Base-by-base conservation (phyloP, 345 rosid genomes). In the Lumnitzera racemosa region DNA sequence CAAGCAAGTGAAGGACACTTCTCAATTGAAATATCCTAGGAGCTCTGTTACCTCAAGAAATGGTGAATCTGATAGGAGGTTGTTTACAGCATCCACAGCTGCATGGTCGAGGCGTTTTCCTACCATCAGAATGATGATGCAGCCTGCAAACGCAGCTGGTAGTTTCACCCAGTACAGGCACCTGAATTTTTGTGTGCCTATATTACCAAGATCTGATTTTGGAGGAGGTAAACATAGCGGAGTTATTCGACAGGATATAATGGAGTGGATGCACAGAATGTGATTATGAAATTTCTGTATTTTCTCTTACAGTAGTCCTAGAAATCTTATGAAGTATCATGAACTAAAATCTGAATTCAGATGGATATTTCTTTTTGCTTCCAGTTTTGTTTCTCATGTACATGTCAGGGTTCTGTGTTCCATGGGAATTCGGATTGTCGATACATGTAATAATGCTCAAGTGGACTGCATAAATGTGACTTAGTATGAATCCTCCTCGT, bases 161-260 rank as follows among this genome's bases (percentile, higher is more conserved):
- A 75, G 61, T 54, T 55, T 63, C 47, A 83, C 82, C 58, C 96
- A 82, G 64, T 80, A 74, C 78, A 76, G 96, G 76, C 82, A 81
- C 58, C 69, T 81, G 58, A 57, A 46, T 66, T 57, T 41, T 25
- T 20, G 20, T 41, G 64, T 59, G 49, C 67, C 70, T 47, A 72
- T 71, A 53, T 61, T 67, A 56, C 46, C 57, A n/a, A 65, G 48
- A 49, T 69, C 67, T 46, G 72, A 65, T 58, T 71, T 61, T 68
- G 24, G 53, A 5, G 59, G 72, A 47, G 78, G 76, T 41, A 51
- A 69, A 23, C 70, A 62, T 58, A 72, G 75, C 7, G 80, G 81
- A 58, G 81, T 83, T 14, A 53, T 87, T 59, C 68, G 96, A 51
- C 78, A 85, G 72, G 96, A 92, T 72, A 85, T 83, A 67, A 70